Evolutionary conservation across 257 asterid genomes (phyloP).

Genomic region (Gardenia jasminoides): DNA sequence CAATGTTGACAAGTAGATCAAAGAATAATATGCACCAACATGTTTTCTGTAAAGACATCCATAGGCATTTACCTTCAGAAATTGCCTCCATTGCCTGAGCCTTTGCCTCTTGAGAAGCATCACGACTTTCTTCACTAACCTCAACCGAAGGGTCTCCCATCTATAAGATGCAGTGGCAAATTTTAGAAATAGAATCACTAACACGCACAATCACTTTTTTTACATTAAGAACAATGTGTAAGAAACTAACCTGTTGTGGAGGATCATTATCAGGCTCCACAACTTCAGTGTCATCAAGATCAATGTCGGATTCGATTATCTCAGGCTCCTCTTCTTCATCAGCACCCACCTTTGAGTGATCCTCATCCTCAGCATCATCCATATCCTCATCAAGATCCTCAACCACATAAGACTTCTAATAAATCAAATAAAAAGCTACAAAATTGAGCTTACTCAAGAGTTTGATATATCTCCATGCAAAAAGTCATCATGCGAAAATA

Average conservation of each 20-base stretch:
- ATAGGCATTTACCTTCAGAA: constrained; percentile 68
- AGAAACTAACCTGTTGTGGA: constrained; percentile 64
- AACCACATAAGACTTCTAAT: constrained; percentile 57
- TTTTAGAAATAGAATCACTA: background rate
- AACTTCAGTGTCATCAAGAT: constrained; percentile 74
- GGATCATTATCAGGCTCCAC: constrained; percentile 89
- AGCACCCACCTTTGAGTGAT: constrained; percentile 29
- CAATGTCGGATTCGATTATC: constrained; percentile 84
- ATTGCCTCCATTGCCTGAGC: constrained; percentile 89
- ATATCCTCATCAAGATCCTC: constrained; percentile 79
- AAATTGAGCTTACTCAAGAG: background rate
- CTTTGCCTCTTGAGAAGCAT: constrained; percentile 93
- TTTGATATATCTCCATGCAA: background rate
- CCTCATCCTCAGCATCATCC: constrained; percentile 46
- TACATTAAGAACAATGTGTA: background rate
- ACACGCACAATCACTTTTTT: background rate
- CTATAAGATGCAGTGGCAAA: constrained; percentile 31
- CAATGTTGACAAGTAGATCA: background rate
- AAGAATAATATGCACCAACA: background rate
- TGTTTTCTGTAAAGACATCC: background rate
- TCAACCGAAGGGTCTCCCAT: constrained; percentile 90
- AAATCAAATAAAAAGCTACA: constrained; percentile 2
- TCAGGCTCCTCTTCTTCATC: constrained; percentile 87
- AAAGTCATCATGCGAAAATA: background rate
- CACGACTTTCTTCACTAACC: constrained; percentile 86